Conservation (phyloP, 2,329 filamentous ascomycete species). For the Cordyceps sp. region DNA sequence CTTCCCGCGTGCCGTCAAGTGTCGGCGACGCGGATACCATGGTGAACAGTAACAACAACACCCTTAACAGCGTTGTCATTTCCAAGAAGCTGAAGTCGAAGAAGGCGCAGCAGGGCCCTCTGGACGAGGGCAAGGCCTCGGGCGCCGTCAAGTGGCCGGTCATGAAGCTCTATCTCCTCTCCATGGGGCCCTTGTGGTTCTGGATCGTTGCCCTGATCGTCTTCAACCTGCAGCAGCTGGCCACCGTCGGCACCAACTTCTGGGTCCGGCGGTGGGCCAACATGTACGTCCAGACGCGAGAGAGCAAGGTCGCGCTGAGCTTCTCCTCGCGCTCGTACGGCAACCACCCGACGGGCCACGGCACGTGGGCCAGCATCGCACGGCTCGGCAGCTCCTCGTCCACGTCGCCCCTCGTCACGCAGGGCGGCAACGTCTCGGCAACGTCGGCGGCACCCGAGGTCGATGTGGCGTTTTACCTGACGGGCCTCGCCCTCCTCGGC, state of each 20-base stretch:
- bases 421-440: conserved; percentile 7
- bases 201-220: conserved; percentile 63
- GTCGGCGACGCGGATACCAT: conserved; percentile 48
- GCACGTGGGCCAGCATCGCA: conserved; percentile 19
- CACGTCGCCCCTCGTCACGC: too few relatives aligned
- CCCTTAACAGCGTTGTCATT: conserved; percentile 25
- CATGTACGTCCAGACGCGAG: conserved; percentile 47
- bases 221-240: conserved; percentile 70
- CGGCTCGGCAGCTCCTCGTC: conserved; percentile 18
- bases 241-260: conserved; percentile 73
- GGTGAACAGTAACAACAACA: conserved; percentile 30
- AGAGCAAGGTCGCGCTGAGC: conserved; percentile 7
- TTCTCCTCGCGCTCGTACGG: conserved; percentile 9
- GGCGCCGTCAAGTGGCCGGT: conserved; percentile 82
- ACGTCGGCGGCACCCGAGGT: conserved; percentile 41
- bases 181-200: conserved; percentile 97
- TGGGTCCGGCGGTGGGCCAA: conserved; percentile 97
- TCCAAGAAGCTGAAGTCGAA: conserved; percentile 31
- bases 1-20: conserved; percentile 65
- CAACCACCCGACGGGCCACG: conserved; percentile 11
- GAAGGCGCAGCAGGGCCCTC: conserved; percentile 31
- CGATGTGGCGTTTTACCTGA: conserved; percentile 69
- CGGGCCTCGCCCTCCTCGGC: conserved; percentile 68
- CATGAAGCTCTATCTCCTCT: conserved; percentile 65
- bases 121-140: conserved; percentile 63